Evolutionary conservation across 345 rosid species (phyloP).

Genomic region (Geranium brycei): DNA sequence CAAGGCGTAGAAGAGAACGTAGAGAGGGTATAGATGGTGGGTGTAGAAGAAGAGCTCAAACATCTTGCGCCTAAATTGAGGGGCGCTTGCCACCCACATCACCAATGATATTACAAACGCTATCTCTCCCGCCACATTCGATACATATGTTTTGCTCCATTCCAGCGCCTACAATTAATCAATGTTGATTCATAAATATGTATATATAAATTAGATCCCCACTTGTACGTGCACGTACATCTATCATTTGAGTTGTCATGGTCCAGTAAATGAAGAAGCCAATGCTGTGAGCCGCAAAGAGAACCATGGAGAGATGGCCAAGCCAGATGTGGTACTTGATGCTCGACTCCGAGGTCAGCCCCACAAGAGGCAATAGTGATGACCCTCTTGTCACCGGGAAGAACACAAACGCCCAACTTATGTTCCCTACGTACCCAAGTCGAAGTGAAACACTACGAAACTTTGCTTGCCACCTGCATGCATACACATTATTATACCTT

Average conservation of each 20-base stretch:
- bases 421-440: constrained; percentile 52
- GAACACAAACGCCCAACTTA: constrained; percentile 51
- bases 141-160: constrained; percentile 38
- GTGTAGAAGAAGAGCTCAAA: constrained; percentile 37
- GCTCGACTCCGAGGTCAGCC: constrained; percentile 69
- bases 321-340: constrained; percentile 90
- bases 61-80: constrained; percentile 29
- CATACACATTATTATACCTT: too few relatives aligned
- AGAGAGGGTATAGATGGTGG: constrained; percentile 35
- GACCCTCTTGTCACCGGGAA: constrained; percentile 80
- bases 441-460: constrained; percentile 17
- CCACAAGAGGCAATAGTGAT: constrained; percentile 49
- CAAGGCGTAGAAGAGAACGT: constrained; percentile 38
- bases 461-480: constrained; percentile 50
- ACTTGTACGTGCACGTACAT: background rate
- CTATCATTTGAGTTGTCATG: background rate
- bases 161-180: constrained; percentile 38
- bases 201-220: too few relatives aligned
- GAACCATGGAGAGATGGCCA: constrained; percentile 52
- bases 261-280: constrained; percentile 37
- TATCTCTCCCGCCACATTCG: constrained; percentile 47
- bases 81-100: constrained; percentile 50
- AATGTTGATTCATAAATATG: background rate
- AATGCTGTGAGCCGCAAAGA: constrained; percentile 58
- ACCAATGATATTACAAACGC: constrained; percentile 35